phyloP scores from a whole-genome alignment of 768 basidiomycete species.

The Hydnum rufescens region DNA sequence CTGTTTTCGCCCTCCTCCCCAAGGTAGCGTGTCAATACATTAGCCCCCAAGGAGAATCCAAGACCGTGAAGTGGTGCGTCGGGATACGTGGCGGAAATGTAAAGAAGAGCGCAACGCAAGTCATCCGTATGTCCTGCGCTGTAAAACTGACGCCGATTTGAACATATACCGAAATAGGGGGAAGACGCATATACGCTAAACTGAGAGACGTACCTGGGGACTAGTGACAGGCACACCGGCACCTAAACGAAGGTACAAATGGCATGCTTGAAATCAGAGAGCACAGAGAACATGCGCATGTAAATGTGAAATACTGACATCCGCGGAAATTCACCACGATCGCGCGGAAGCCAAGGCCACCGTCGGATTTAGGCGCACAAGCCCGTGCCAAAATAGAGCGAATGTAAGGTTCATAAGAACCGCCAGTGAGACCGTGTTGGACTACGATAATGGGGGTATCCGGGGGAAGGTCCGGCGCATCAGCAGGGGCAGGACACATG shows the following conservation, averaged over 20 bases:
- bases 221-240: slow-evolving; percentile 71
- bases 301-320: slow-evolving; percentile 16
- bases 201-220: slow-evolving; percentile 44
- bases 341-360: slow-evolving; percentile 76
- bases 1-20: slow-evolving; percentile 57
- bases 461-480: slow-evolving; percentile 17
- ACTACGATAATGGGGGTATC: slow-evolving; percentile 24
- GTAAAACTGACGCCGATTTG: slow-evolving; percentile 15
- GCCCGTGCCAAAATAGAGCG: slow-evolving; percentile 59
- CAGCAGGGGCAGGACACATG: slow-evolving; percentile 13
- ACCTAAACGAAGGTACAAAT: slow-evolving; percentile 16
- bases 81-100: slow-evolving; percentile 55
- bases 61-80: slow-evolving; percentile 69
- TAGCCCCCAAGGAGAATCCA: slow-evolving; percentile 87
- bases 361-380: slow-evolving; percentile 45
- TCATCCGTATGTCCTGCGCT: slow-evolving; percentile 85
- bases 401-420: slow-evolving; percentile 85
- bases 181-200: not conserved
- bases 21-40: slow-evolving; percentile 74
- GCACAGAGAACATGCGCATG: not conserved
- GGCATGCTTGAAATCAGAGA: not conserved
- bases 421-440: slow-evolving; percentile 31
- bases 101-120: slow-evolving; percentile 57
- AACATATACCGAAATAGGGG: not conserved
- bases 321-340: slow-evolving; percentile 83